A percentile compares a stretch with the other conserved stretches of the same genome.
These are phyloP conservation scores for Saitozyma podzolica DNA, from an alignment of 768 basidiomycete species.

Conservation along the genomic window DNA sequence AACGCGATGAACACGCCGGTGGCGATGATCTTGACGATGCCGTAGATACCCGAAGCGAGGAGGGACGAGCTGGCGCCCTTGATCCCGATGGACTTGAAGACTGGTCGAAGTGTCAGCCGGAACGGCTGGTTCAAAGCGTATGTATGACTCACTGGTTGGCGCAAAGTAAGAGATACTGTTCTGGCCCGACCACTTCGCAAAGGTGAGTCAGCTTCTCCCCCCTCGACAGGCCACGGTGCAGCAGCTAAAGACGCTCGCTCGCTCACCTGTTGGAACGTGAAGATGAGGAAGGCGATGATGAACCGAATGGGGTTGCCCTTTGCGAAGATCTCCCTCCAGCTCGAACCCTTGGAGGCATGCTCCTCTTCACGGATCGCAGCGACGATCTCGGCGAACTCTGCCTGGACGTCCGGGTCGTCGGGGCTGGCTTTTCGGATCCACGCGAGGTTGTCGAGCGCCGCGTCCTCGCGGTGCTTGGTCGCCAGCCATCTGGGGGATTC, in stretches of 20 bases:
- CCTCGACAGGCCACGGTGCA: too few species aligned
- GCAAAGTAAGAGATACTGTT: slow-evolving; percentile 58
- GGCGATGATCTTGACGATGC: slow-evolving; percentile 52
- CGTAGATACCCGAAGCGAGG: slow-evolving; percentile 52
- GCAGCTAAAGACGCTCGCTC: too few species aligned
- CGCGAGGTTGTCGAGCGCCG: slow-evolving; percentile 58
- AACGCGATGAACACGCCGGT: slow-evolving; percentile 49
- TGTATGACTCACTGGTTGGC: slow-evolving; percentile 24
- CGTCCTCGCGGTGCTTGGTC: slow-evolving; percentile 38
- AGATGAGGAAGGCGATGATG: slow-evolving; percentile 64
- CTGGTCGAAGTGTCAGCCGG: neutral
- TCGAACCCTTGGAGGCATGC: slow-evolving; percentile 63
- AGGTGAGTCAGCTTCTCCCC: too few species aligned
- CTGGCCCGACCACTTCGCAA: slow-evolving; percentile 66
- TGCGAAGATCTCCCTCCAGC: slow-evolving; percentile 71
- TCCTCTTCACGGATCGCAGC: slow-evolving; percentile 73
- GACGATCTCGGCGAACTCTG: slow-evolving; percentile 64
- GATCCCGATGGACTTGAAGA: slow-evolving; percentile 29
- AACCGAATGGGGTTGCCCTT: slow-evolving; percentile 78
- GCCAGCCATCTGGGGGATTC: slow-evolving; percentile 48
- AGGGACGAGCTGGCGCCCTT: slow-evolving; percentile 35
- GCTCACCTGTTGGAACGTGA: slow-evolving; percentile 61
- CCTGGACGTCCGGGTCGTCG: slow-evolving; percentile 44
- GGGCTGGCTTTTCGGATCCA: slow-evolving; percentile 45
- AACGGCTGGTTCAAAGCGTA: too few species aligned